phyloP scores from a whole-genome alignment of 371 early-diverging fungal species.

The Mortierella sp. region DNA sequence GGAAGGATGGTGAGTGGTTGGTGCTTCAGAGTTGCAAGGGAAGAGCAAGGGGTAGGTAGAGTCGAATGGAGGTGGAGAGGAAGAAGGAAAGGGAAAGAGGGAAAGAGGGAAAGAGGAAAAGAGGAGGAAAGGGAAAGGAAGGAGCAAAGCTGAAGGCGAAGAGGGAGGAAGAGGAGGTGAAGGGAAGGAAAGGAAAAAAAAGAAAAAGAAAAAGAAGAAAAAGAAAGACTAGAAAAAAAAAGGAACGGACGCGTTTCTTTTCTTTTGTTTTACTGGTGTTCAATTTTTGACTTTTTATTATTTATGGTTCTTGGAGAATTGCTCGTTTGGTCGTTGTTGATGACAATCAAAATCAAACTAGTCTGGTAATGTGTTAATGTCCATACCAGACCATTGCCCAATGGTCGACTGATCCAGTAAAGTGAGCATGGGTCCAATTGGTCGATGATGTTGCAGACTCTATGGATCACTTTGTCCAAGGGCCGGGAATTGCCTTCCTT shows the following conservation, averaged over 20 bases:
- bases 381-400: no score
- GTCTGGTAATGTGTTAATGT: no score
- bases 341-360: neutral
- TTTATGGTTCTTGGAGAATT: neutral
- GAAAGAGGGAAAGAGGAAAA: neutral
- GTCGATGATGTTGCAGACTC: neutral
- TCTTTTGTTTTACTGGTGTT: neutral
- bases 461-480: neutral
- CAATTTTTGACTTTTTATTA: neutral
- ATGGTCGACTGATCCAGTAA: no score
- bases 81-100: neutral
- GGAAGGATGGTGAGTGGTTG: neutral
- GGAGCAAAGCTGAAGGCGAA: neutral
- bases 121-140: neutral
- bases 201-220: neutral
- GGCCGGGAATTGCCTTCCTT: no score
- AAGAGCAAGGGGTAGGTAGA: slow-evolving; percentile 1
- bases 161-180: neutral
- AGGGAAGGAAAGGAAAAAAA: neutral
- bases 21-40: neutral
- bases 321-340: no score
- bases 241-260: slow-evolving; percentile 6
- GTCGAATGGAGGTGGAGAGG: neutral
- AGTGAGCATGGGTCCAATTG: no score
- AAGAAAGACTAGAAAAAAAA: neutral